Evolutionary conservation across 148 eudicot genomes (phyloP), one percentile per base, ranked within the genome.

Genomic region (Rhododendron ovatum): DNA sequence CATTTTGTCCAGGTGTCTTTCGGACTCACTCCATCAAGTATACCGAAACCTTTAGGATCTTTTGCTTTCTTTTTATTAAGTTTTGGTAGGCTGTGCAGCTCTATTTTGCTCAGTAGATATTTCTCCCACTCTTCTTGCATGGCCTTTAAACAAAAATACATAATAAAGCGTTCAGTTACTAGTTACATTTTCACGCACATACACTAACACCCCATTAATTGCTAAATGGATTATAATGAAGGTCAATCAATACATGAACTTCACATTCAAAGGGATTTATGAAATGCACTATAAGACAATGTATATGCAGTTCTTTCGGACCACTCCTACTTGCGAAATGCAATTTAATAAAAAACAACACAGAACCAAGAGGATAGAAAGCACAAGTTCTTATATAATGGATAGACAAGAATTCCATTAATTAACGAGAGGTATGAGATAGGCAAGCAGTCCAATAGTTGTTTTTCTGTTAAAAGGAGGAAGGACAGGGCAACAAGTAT

Each of bases 91-190:
- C 90, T 90, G n/a, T 92, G 93, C 91, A 98, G 88, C 89, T 95
- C 94, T 51, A 98, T 96, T 87, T 98, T 98, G 92, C 99, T 93
- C 74, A 98, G 92, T 88, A 98, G 88, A 90, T 98, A 98, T 82
- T 98, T 95, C 89, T 95, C 94, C 99, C 99, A 98, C 91, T 98
- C 98, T 83, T 93, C 96, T 82, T 67, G 93, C 98, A 98, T 93
- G 80, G 92, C 96, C 99, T 98, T 90, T 77, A 81, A 4, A 83
- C 17, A 88, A 84, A 87, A 83, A 82, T 1, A 53, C 82, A 45
- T 3, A 26, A 50, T 18, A 18, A 83, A 83, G 26, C 47, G 9
- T 71, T 50, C 85, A 17, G 65, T 17, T 15, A 4, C 15, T 33
- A 73, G 73, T 55, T 75, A 84, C 3, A 75, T 53, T 53, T 12